phyloP scores from a whole-genome alignment of 1,139 yeast species.

The Nakaseomyces nivariensis region DNA sequence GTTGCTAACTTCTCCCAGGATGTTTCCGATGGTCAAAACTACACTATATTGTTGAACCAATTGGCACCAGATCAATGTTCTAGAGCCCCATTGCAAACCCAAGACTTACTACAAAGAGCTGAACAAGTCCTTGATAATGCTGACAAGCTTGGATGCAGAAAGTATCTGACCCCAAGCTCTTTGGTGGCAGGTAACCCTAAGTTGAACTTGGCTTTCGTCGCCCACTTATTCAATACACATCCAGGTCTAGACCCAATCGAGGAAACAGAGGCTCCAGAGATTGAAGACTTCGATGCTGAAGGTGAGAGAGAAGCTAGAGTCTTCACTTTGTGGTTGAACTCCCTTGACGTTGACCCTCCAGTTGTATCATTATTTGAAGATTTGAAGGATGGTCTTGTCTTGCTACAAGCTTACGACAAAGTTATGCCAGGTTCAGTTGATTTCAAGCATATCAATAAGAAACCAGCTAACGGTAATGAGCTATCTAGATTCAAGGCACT shows the following conservation, averaged over 20 bases:
- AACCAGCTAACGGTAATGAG: conserved; percentile 61
- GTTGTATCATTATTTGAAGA: conserved; percentile 89
- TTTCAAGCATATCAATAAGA: conserved; percentile 70
- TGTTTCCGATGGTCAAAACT: conserved; percentile 90
- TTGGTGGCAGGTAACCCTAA: conserved; percentile 94
- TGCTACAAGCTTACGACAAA: conserved; percentile 89
- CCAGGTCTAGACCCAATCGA: conserved; percentile 96
- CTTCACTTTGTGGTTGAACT: conserved; percentile 92
- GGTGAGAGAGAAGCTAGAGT: conserved; percentile 99
- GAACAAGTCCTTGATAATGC: conserved; percentile 79
- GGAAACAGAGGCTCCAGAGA: conserved; percentile 79
- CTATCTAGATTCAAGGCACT: conserved; percentile 86
- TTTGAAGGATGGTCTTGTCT: conserved; percentile 81
- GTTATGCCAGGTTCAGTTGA: conserved; percentile 91
- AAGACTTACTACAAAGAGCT: conserved; percentile 70
- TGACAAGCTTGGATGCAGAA: conserved; percentile 84
- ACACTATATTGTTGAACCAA: conserved; percentile 80
- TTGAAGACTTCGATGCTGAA: conserved; percentile 94
- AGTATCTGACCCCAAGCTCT: conserved; percentile 87
- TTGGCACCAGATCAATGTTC: conserved; percentile 80
- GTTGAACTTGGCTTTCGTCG: conserved; percentile 92
- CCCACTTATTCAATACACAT: conserved; percentile 88
- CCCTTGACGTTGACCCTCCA: conserved; percentile 92
- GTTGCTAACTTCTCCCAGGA: conserved; percentile 81
- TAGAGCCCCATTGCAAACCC: conserved; percentile 64